Evolutionary conservation across 2,329 filamentous ascomycete species (phyloP), one percentile per base, ranked within the genome.

Genomic region (Pseudogymnoascus sp.): DNA sequence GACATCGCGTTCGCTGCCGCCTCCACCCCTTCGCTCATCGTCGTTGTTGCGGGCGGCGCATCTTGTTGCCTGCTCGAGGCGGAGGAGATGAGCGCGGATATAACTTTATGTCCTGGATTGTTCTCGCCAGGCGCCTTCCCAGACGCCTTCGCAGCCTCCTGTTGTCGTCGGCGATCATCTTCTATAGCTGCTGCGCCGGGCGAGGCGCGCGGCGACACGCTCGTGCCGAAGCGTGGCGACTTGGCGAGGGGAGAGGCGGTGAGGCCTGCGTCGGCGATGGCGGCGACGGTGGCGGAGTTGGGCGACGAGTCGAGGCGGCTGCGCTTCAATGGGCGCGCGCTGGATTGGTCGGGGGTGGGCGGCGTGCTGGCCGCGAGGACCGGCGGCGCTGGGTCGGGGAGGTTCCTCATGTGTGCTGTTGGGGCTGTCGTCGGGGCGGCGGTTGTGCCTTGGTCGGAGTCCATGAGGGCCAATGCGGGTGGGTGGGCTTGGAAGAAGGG

Each of bases 51-150:
- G 26, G 66, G 50, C 2, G 80, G 78, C 66, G 78, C 79, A 72
- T 85, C 83, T 63, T 79, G 76, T n/a, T 82, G 76, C 65, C 81
- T 82, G 71, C 82, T 85, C 63, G 76, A 79, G 50, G 79, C 80
- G 36, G 82, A 81, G 76, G 23, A 26, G 23, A 85, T 79, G 59
- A 86, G 76, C 19, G 82, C 81, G 21, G 79, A 77, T 31, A 86
- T 74, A 33, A 78, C 81, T 65, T 76, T 79, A 62, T 83, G 82
- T n/a, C 77, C 77, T 19, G 82, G 80, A 6, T 6, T 26, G 62
- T 83, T 83, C 42, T 84, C 81, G 71, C 78, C 83, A 60, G 76
- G 78, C 36, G 77, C 77, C 38, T 77, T 74, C 62, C 77, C 75
- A 61, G 64, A 57, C 23, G 63, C 60, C 62, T 72, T 74, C 47